These are phyloP conservation scores for Pichia californica DNA, from an alignment of 805 yeast species.

Conservation along the genomic window DNA sequence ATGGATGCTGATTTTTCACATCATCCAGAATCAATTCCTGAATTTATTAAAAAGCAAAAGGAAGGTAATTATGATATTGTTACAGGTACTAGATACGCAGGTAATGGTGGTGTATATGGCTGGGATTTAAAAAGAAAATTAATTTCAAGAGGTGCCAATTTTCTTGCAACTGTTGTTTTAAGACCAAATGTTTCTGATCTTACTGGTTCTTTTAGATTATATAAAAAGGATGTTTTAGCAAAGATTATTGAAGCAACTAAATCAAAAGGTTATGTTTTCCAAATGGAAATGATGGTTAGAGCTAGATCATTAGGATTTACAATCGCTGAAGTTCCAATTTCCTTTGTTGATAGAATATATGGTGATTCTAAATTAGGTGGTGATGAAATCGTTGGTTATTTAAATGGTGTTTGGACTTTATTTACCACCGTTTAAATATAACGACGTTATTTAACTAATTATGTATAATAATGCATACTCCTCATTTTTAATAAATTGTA, in stretches of 20 bases:
- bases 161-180: slow-evolving; percentile 63
- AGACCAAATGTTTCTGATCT: slow-evolving; percentile 69
- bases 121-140: slow-evolving; percentile 79
- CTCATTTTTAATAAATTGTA: too few species aligned
- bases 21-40: slow-evolving; percentile 74
- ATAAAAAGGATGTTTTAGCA: slow-evolving; percentile 62
- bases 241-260: slow-evolving; percentile 60
- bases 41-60: slow-evolving; percentile 62
- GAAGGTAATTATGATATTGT: slow-evolving; percentile 43
- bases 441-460: background rate
- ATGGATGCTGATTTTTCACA: slow-evolving; percentile 86
- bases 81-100: slow-evolving; percentile 62
- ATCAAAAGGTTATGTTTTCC: slow-evolving; percentile 78
- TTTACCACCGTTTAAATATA: slow-evolving; percentile 47
- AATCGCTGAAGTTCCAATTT: slow-evolving; percentile 74
- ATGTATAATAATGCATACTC: too few species aligned
- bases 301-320: slow-evolving; percentile 68
- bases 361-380: slow-evolving; percentile 79
- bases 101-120: slow-evolving; percentile 77
- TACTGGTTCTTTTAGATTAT: slow-evolving; percentile 72
- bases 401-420: slow-evolving; percentile 69
- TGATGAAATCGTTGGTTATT: slow-evolving; percentile 70
- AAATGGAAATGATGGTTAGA: slow-evolving; percentile 84
- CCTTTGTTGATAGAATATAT: slow-evolving; percentile 71
- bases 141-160: slow-evolving; percentile 75